Evolutionary conservation across 805 yeast genomes (phyloP), one percentile per base, ranked within the genome.

Genomic region (Torulaspora franciscae): DNA sequence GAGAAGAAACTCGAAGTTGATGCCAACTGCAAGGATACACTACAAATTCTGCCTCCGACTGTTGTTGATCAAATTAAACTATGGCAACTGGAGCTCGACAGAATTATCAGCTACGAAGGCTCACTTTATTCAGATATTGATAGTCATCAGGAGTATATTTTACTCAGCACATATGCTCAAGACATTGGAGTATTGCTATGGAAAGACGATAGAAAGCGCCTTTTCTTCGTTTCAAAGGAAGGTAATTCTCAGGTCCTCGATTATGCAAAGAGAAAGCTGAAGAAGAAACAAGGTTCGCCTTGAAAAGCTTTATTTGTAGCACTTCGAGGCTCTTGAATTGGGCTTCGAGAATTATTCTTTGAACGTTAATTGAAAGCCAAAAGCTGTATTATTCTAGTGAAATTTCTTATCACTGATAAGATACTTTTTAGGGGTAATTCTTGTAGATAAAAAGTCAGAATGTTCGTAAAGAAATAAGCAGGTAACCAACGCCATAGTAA

Each of bases 11-110:
- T 80, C 41, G 93, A 84, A 48, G 75, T 80, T 47, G 72, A 68
- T 35, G 61, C 69, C 5, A 69, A 68, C 10, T 66, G 74, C 6
- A 74, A 75, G 50, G 76, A 80, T 52, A 61, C 75, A 50, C 56
- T 80, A 47, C 81, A 82, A 58, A 70, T 93, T 9, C 63, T 85
- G 5, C 98, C 98, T 3, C 96, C 98, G 0, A 93, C 96, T 0
- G 95, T 93, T n/a, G 85, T 87, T 1, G 99, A 93, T 66, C 99
- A 93, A 64, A 86, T 93, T 55, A 83, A 81, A 61, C 72, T 93
- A 42, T 93, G 99, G 99, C 98, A 93, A 69, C 71, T 93, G 48
- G 99, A 93, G 62, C 67, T 90, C 68, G 98, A 93, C 64, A 77
- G 99, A 66, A 86, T 93, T 52, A 81, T 85, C 54, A 78, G 93